These are phyloP conservation scores for Candida railenensis DNA, from an alignment of 805 yeast species.

Conservation along the genomic window DNA sequence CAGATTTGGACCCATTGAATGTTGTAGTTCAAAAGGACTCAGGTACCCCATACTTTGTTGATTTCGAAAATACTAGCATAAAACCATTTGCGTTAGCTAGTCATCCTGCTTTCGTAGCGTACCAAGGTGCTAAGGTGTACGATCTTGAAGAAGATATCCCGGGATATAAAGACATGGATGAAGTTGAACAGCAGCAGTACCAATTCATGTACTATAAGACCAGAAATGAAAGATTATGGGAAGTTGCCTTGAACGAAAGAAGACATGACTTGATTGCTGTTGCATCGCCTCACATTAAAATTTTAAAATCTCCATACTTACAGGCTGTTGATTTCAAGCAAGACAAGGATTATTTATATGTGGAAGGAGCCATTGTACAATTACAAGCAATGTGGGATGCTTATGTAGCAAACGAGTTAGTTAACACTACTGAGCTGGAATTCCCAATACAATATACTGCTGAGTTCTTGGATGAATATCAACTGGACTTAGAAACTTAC, in stretches of 20 bases:
- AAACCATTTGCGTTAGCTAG: slow-evolving; percentile 79
- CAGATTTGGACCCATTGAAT: slow-evolving; percentile 92
- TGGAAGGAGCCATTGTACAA: slow-evolving; percentile 67
- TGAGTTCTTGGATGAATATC: slow-evolving; percentile 57
- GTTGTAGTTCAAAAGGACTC: slow-evolving; percentile 50
- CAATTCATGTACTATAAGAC: slow-evolving; percentile 87
- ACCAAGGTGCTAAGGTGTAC: slow-evolving; percentile 86
- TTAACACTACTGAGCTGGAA: slow-evolving; percentile 35
- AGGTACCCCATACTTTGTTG: slow-evolving; percentile 55
- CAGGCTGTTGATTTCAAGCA: slow-evolving; percentile 58
- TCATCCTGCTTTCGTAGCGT: slow-evolving; percentile 81
- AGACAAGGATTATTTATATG: slow-evolving; percentile 59
- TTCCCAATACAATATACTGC: slow-evolving; percentile 66
- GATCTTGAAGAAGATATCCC: slow-evolving; percentile 73
- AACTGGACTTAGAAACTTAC: slow-evolving; percentile 58
- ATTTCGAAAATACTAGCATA: slow-evolving; percentile 77
- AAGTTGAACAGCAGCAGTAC: slow-evolving; percentile 73
- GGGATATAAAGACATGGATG: slow-evolving; percentile 63
- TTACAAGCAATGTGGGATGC: slow-evolving; percentile 68
- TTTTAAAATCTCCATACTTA: slow-evolving; percentile 62
- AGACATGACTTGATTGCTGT: slow-evolving; percentile 71
- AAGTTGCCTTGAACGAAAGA: slow-evolving; percentile 63
- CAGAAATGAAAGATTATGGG: slow-evolving; percentile 90
- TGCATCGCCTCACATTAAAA: slow-evolving; percentile 80
- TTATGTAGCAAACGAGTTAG: slow-evolving; percentile 57